Evolutionary conservation across 2,329 filamentous ascomycete species (phyloP), one percentile per base, ranked within the genome.

Genomic region (Aspergillus bombycis): DNA sequence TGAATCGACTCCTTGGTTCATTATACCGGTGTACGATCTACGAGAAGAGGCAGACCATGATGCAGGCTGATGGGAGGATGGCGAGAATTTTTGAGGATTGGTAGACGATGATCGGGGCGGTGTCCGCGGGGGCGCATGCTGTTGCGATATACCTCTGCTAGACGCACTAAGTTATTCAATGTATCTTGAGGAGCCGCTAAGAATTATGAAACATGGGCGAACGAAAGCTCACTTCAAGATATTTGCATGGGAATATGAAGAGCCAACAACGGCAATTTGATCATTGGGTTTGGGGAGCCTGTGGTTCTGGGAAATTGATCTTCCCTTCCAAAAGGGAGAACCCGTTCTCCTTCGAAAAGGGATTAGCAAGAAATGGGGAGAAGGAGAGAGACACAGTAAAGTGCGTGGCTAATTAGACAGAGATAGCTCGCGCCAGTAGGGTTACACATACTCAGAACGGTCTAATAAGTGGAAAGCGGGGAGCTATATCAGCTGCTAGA

Each of bases 161-260:
- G 38, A 43, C 26, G 63, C 59, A 34, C 62, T 55, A 14, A 19
- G 16, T 36, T 34, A 55, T 26, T 6, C 8, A 55, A 28, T 55
- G 21, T 55, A 38, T 36, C 12, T 36, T 38, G n/a, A 54, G 19
- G 10, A 26, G 21, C 8, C 26, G 11, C 10, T 6, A 11, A 52
- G 11, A n/a, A 19, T 30, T 52, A 50, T 30, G 46, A 32, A 11
- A 30, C 28, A 52, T 32, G 19, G 19, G 48, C 48, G 28, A n/a
- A n/a, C 19, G 16, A 32, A n/a, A 57, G 63, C 64, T 63, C 94
- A 91, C 79, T 94, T 96, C 71, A 97, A 85, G 75, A 97, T 92
- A 80, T 98, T 94, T 32, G 94, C 92, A 79, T 99, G 95, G 16
- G 95, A 98, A 77, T 99, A 99, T 53, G 94, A 91, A 62, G 95